Evolutionary conservation across 2,329 filamentous ascomycete species (phyloP), one percentile per base, ranked within the genome.

Genomic region (Thielaviopsis cerberus): DNA sequence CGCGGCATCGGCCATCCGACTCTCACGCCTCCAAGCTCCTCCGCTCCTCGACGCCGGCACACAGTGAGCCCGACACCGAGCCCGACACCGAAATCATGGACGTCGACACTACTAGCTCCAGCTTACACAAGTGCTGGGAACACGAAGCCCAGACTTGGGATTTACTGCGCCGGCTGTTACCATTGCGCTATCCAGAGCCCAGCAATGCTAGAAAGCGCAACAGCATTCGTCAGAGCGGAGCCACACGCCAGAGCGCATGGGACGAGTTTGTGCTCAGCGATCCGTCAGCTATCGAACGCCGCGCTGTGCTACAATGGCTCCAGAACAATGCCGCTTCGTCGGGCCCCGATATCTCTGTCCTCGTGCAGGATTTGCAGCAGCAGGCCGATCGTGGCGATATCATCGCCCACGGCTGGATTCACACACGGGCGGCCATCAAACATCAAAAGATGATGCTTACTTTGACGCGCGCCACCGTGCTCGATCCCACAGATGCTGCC

Each of bases 71-170:
- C 58, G 75, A 76, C 54, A 48, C 41, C 20, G 34, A 34, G 22
- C 51, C 27, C 30, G 56, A 57, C 13, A 37, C 56, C 24, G 50
- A 57, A 15, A 51, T 45, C 15, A 77, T 81, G 72, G 79, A 82
- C 54, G 64, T 76, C 7, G 80, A 82, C 62, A 77, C 78, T 48
- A 73, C 75, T 17, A 59, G 64, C 30, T 60, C 17, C 20, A 64
- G 66, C 15, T 64, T 69, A 53, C 65, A 63, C 54, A 66, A 62
- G 77, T 65, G 78, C 58, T 85, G 88, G 76, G 82, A 94, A 69
- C 78, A 85, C 62, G 92, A 98, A 70, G 81, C 83, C 48, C 88
- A 94, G 65, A 92, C 89, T 0, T 98, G 92, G 92, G 83, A 94
- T 66, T 75, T 97, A 26, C 73, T 97, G 60, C 78, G 82, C 54